Evolutionary conservation across 768 basidiomycete genomes (phyloP), one percentile per base, ranked within the genome.

Genomic region (Boletus bicolor): DNA sequence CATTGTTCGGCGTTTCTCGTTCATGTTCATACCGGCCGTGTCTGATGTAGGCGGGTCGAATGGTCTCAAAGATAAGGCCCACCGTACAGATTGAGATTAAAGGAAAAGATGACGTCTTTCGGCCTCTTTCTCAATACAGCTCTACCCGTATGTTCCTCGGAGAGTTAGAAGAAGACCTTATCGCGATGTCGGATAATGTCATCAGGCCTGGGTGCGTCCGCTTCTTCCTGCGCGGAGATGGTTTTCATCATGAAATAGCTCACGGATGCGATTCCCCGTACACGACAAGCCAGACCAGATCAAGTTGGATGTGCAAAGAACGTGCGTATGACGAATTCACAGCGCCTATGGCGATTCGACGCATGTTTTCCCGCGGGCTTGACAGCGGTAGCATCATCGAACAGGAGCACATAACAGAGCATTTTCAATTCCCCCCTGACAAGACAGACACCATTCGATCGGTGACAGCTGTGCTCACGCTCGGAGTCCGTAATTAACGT

Each of bases 91-190:
- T 7, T 15, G 24, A 28, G 24, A 55, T 55, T 32, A 53, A 46
- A 10, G 34, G 42, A 2, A 28, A 48, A 24, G 17, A 47, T 55
- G 52, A 61, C 54, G 45, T 52, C 28, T 32, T 3, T 35, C 15
- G 42, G 24, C 15, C 37, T 35, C 24, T 36, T 43, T 56, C 43
- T 48, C 14, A 43, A 42, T 49, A 54, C 51, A 61, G 55, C 58
- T 44, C 30, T 11, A 19, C 17, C 21, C 17, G 32, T 49, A 36
- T 35, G 34, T 48, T 19, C 64, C 64, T 65, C 64, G 66, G 64
- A 64, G 46, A 68, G 56, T 28, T 34, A 35, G 24, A 28, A 44
- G 26, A 12, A 11, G 12, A 12, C n/a, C 52, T 57, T 60, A 61
- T 67, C 64, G 44, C 49, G 49, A 44, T 44, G 51, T 56, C 49